A percentile compares a stretch with the other conserved stretches of the same genome.
phyloP scores from a whole-genome alignment of 2,329 filamentous ascomycete genomes.

The Cryphonectria naterciae region DNA sequence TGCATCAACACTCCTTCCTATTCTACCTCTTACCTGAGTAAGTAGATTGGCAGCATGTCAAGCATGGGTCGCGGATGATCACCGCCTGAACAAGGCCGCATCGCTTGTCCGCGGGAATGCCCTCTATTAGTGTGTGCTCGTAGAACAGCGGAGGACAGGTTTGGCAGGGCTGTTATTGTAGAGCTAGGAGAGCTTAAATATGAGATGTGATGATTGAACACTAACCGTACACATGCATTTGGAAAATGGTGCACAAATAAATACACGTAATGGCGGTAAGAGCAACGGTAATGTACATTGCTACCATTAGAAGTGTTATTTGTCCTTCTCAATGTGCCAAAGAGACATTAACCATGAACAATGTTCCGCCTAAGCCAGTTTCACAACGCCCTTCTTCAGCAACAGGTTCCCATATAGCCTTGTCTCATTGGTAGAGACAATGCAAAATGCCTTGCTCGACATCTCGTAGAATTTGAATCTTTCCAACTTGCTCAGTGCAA shows the following conservation, averaged over 20 bases:
- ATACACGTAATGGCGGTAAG: too few relatives aligned
- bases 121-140: not conserved
- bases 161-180: too few relatives aligned
- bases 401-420: conserved; percentile 16
- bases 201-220: too few relatives aligned
- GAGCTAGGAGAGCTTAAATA: too few relatives aligned
- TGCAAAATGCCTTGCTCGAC: conserved; percentile 13
- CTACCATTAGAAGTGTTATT: not conserved
- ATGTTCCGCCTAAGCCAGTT: not conserved
- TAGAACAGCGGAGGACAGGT: not conserved
- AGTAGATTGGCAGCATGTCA: not conserved
- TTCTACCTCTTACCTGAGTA: not conserved
- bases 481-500: conserved; percentile 17
- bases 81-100: not conserved
- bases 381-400: conserved; percentile 18
- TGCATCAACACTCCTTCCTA: conserved; percentile 1
- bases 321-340: not conserved
- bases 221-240: too few relatives aligned
- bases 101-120: not conserved
- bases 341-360: not conserved
- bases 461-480: conserved; percentile 16
- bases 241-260: too few relatives aligned
- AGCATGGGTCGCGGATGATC: not conserved
- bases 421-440: conserved; percentile 13
- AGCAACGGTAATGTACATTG: not conserved